Evolutionary conservation across 2,329 filamentous ascomycete genomes (phyloP).

Genomic region (Aspergillus uvarum): DNA sequence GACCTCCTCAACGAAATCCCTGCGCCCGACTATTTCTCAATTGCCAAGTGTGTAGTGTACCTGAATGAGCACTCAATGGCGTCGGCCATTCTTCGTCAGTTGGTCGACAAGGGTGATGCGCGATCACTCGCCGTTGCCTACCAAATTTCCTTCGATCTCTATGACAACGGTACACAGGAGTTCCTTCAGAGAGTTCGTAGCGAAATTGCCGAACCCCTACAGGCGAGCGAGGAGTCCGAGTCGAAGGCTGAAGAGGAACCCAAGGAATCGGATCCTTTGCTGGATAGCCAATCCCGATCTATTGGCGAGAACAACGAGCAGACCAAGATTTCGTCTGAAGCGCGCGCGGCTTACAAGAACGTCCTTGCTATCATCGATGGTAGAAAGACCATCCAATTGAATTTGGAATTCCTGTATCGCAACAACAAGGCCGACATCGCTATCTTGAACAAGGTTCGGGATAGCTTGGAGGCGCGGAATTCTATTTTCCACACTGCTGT

Average conservation of each 20-base stretch:
- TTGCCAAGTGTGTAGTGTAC: slow-evolving; percentile 96
- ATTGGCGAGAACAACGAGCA: slow-evolving; percentile 44
- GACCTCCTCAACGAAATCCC: slow-evolving; percentile 91
- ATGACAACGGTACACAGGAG: slow-evolving; percentile 97
- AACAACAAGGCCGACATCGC: slow-evolving; percentile 91
- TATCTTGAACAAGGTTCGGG: slow-evolving; percentile 93
- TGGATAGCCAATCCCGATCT: slow-evolving; percentile 51
- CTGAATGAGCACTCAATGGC: slow-evolving; percentile 90
- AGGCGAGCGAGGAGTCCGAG: slow-evolving; percentile 43
- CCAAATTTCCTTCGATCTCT: slow-evolving; percentile 96
- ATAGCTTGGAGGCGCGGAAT: slow-evolving; percentile 91
- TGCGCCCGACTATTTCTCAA: slow-evolving; percentile 93
- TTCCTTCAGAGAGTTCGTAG: slow-evolving; percentile 88
- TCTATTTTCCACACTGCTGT: slow-evolving; percentile 98
- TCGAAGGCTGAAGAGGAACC: slow-evolving; percentile 51
- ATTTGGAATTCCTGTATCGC: slow-evolving; percentile 93
- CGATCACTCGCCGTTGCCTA: slow-evolving; percentile 84
- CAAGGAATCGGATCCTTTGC: slow-evolving; percentile 59
- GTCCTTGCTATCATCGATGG: slow-evolving; percentile 71
- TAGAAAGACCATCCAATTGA: slow-evolving; percentile 89
- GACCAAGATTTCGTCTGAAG: slow-evolving; percentile 46
- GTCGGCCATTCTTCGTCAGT: slow-evolving; percentile 75
- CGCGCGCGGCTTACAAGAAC: slow-evolving; percentile 55
- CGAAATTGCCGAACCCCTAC: slow-evolving; percentile 63
- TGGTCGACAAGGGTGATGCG: slow-evolving; percentile 76